Percentiles rank a stretch among this genome's conserved stretches.
Conservation (phyloP, 192 early-diverging fungal genomes). For the Coemansia sp. region DNA sequence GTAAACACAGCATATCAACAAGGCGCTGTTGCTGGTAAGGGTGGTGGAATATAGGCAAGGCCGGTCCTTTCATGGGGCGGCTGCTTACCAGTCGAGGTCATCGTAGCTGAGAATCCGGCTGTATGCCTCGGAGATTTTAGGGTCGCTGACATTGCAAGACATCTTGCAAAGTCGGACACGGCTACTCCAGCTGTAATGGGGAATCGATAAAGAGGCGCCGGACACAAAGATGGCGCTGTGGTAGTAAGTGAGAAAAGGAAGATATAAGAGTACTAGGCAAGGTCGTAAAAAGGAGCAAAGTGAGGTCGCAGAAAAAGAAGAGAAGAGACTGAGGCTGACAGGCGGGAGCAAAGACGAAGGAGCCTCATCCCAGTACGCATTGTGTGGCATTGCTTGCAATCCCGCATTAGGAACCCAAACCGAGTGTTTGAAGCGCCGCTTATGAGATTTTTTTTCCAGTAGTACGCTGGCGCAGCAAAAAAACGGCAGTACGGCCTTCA, state of each 20-base stretch:
- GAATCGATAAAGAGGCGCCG: background rate
- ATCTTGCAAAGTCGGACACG: slow-evolving; percentile 3
- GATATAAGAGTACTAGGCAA: background rate
- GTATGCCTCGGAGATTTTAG: slow-evolving; percentile 41
- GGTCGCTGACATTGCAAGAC: slow-evolving; percentile 40
- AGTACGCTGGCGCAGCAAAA: slow-evolving; percentile 1
- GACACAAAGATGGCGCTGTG: background rate
- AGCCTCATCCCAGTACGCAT: background rate
- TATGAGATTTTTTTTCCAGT: background rate
- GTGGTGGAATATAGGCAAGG: background rate
- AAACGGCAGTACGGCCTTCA: background rate
- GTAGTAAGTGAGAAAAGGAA: background rate
- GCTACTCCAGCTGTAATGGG: background rate
- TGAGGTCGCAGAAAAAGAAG: background rate
- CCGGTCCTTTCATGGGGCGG: background rate
- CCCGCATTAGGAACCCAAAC: background rate
- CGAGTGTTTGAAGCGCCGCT: background rate
- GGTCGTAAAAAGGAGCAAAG: background rate
- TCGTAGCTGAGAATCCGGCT: slow-evolving; percentile 28
- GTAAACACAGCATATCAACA: background rate
- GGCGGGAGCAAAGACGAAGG: background rate
- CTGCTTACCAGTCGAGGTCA: slow-evolving; percentile 46
- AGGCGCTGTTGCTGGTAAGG: background rate
- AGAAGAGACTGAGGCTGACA: background rate
- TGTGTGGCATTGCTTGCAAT: background rate